A percentile compares a stretch with the other conserved stretches of the same genome.
Evolutionary conservation across 1,139 yeast species (phyloP).

Genomic region (Suhomyces wounanorum): DNA sequence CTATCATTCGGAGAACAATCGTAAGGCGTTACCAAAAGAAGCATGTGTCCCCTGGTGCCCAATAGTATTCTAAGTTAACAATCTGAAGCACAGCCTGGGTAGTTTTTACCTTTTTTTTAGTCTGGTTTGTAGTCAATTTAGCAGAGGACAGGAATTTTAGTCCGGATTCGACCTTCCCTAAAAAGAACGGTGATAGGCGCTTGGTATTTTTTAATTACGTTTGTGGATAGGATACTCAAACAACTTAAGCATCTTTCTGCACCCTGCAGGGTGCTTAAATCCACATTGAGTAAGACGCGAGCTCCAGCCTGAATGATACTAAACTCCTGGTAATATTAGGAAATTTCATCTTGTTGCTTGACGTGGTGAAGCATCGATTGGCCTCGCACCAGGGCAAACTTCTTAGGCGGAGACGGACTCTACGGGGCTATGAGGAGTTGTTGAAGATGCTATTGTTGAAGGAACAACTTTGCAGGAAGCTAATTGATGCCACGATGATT

Average conservation of each 20-base stretch:
- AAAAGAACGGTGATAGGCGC: constrained; percentile 2
- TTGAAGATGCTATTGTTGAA: too few relatives aligned
- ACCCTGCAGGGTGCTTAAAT: constrained; percentile 7
- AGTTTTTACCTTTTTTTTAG: not conserved
- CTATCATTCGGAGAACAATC: not conserved
- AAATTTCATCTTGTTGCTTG: constrained; percentile 4
- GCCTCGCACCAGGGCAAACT: not conserved
- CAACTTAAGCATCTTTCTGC: constrained; percentile 4
- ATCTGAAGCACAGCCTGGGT: not conserved
- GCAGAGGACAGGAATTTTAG: constrained; percentile 2
- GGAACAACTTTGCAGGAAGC: too few relatives aligned
- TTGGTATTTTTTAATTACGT: not conserved
- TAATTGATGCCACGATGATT: too few relatives aligned
- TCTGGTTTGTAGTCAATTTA: constrained; percentile 2
- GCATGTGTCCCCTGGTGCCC: not conserved
- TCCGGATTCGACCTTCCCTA: constrained; percentile 1
- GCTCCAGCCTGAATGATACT: constrained; percentile 2
- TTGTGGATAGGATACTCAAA: not conserved
- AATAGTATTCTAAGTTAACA: not conserved
- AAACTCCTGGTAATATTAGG: not conserved
- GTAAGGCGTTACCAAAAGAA: not conserved
- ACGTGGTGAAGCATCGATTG: not conserved
- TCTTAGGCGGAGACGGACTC: not conserved
- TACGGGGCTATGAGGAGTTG: not conserved
- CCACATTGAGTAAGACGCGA: constrained; percentile 4